Evolutionary conservation across 176 grass and related monocot species (phyloP).

Genomic region (Aegilops umbellulata): DNA sequence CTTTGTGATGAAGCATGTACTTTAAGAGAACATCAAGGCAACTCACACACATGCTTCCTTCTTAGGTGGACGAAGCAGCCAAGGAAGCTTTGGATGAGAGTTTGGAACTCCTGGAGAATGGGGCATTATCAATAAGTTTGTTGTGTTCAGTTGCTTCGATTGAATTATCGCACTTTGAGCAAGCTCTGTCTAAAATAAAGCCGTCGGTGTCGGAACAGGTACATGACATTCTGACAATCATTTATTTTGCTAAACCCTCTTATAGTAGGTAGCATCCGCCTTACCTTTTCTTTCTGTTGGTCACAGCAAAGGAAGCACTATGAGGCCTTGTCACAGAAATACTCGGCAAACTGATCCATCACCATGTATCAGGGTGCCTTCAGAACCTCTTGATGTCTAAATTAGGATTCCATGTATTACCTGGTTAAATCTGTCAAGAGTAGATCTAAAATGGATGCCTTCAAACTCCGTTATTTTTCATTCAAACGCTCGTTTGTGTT

Average conservation of each 20-base stretch:
- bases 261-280: not conserved
- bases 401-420: not conserved
- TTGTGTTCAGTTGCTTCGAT: constrained; percentile 25
- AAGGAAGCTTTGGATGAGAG: constrained; percentile 66
- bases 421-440: no score
- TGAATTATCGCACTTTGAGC: constrained; percentile 59
- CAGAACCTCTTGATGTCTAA: not conserved
- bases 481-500: no score
- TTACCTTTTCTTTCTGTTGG: not conserved
- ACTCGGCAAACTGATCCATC: constrained; percentile 33
- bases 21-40: not conserved
- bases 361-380: not conserved
- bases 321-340: constrained; percentile 39
- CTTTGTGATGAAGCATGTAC: not conserved
- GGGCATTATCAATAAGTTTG: constrained; percentile 29
- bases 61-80: constrained; percentile 76
- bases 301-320: constrained; percentile 59
- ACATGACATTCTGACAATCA: not conserved
- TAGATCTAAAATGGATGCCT: no score
- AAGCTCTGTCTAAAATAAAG: constrained; percentile 55
- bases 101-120: constrained; percentile 35
- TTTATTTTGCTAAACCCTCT: not conserved
- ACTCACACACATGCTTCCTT: constrained; percentile 20
- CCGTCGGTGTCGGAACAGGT: constrained; percentile 80
- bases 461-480: no score